phyloP scores from a whole-genome alignment of 2,329 filamentous ascomycete species.

The Penicillium sp. region DNA sequence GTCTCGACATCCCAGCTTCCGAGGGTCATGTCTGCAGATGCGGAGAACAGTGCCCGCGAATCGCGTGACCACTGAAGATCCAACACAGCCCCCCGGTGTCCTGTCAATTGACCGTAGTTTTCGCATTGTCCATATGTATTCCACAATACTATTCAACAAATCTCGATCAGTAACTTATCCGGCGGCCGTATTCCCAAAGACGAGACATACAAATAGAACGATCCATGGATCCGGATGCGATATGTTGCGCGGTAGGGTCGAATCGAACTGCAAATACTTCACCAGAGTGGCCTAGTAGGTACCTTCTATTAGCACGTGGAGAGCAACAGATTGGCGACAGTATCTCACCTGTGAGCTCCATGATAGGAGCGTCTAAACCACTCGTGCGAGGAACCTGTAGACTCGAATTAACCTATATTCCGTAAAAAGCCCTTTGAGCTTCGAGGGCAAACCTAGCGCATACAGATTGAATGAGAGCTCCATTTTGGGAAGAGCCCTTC shows the following conservation, averaged over 20 bases:
- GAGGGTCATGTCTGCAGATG: conserved; percentile 87
- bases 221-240: conserved; percentile 95
- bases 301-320: conserved; percentile 8
- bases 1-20: conserved; percentile 95
- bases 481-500: conserved; percentile 57
- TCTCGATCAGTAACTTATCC: not conserved
- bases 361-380: conserved; percentile 81
- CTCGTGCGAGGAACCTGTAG: conserved; percentile 73
- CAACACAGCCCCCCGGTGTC: conserved; percentile 85
- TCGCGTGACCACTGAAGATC: conserved; percentile 97
- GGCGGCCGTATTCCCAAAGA: not conserved
- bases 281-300: conserved; percentile 60
- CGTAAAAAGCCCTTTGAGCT: not conserved
- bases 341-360: conserved; percentile 81
- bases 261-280: conserved; percentile 92
- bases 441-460: conserved; percentile 30
- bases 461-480: conserved; percentile 66
- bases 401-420: conserved; percentile 14
- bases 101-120: conserved; percentile 85
- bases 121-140: conserved; percentile 87
- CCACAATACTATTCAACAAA: conserved; percentile 70
- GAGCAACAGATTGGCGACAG: not conserved
- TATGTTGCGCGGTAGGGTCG: conserved; percentile 79
- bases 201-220: conserved; percentile 71
- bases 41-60: conserved; percentile 84